phyloP scores from a whole-genome alignment of 2,329 filamentous ascomycete species.

The Grosmannia serpens region DNA sequence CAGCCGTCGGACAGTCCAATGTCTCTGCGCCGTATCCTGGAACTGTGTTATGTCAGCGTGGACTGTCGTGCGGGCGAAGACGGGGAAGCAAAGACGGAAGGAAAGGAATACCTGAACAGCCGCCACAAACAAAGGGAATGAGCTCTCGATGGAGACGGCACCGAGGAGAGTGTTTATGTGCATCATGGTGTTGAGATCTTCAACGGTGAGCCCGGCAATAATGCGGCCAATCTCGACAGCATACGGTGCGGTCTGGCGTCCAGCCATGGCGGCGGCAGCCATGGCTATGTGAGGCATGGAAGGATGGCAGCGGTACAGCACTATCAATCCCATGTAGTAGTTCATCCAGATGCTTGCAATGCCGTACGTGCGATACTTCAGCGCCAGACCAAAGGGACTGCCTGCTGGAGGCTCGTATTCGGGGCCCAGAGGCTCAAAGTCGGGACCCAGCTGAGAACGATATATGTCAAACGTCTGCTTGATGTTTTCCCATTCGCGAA shows the following conservation, averaged over 20 bases:
- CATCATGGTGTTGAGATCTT: slow-evolving; percentile 37
- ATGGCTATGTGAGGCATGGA: slow-evolving; percentile 85
- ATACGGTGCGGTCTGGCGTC: slow-evolving; percentile 56
- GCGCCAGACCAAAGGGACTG: slow-evolving; percentile 71
- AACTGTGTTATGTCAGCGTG: slow-evolving; percentile 37
- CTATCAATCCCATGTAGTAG: slow-evolving; percentile 74
- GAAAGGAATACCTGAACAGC: slow-evolving; percentile 52
- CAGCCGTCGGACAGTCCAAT: slow-evolving; percentile 65
- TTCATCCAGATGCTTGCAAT: slow-evolving; percentile 82
- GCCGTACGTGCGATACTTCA: slow-evolving; percentile 77
- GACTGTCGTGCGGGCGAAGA: background rate
- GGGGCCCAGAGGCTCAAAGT: slow-evolving; percentile 63
- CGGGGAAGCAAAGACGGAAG: background rate
- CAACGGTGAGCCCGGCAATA: slow-evolving; percentile 55
- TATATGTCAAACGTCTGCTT: slow-evolving; percentile 58
- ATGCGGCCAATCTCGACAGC: slow-evolving; percentile 73
- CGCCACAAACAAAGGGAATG: slow-evolving; percentile 76
- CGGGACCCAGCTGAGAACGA: slow-evolving; percentile 52
- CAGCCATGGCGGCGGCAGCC: slow-evolving; percentile 71
- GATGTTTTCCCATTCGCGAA: slow-evolving; percentile 70
- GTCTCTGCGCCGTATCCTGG: slow-evolving; percentile 57
- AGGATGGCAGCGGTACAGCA: slow-evolving; percentile 73
- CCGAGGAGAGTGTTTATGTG: slow-evolving; percentile 68
- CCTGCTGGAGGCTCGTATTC: slow-evolving; percentile 51
- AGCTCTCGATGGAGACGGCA: slow-evolving; percentile 70